Base-by-base conservation (phyloP, 2,329 filamentous ascomycete species). In the Beauveria rudraprayagi region DNA sequence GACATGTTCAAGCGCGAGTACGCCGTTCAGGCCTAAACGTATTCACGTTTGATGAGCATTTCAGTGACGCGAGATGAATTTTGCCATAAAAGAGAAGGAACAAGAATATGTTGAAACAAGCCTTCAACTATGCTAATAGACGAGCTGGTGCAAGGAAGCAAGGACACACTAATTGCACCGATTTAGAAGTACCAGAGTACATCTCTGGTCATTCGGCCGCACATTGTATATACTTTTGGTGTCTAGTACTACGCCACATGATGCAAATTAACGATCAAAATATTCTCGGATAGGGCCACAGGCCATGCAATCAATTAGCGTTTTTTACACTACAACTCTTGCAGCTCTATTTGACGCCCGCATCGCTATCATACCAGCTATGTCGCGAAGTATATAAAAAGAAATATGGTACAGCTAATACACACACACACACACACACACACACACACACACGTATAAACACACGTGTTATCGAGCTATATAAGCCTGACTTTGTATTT, bases 1-100 rank as follows among this genome's bases (percentile, higher is more conserved):
- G 89, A 91, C 68, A 91, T 91, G 89, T 94, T 90, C 86, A 87
- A 89, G 79, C 85, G 90, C 70, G 83, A 83, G 72, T 94, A 94
- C 76, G 77, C 81, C 61, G 73, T 92, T 78, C 90, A 92, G 83
- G 86, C 82, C 74, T 92, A 83, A 72, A 67, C 6, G 55, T 46
- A 9, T 37, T 19, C 24, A 54, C 48, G 41, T 22, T 60, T 41
- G 26, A 37, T 46, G 43, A 40, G 56, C 4, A n/a, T 44, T 52
- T 19, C 11, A 43, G 57, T 55, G 50, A 61, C 5, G 63, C 62
- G 56, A 61, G 47, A 46, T 30, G 55, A 44, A 28, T 34, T 41
- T 53, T 26, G 26, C 48, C 19, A 60, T 16, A 16, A 24, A 44
- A 14, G 16, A 52, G n/a, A 44, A 8, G 40, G 48, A 47, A 40